phyloP scores from a whole-genome alignment of 2,329 filamentous ascomycete genomes.

The Colletotrichum sp. region DNA sequence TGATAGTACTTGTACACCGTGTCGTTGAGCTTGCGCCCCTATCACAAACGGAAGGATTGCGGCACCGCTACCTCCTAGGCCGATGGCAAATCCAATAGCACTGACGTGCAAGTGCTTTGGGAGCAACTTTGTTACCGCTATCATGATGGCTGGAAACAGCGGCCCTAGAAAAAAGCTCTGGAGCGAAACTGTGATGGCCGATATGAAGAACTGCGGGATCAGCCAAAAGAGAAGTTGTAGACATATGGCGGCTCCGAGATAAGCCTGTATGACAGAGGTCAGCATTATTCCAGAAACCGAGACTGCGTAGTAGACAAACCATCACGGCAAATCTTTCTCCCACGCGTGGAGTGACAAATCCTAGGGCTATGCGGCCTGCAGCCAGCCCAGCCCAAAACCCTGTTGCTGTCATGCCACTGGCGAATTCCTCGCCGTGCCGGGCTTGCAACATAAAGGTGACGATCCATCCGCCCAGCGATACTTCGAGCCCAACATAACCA shows the following conservation, averaged over 20 bases:
- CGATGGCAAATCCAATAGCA: constrained; percentile 78
- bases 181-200: constrained; percentile 71
- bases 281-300: not conserved
- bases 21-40: constrained; percentile 65
- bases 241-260: constrained; percentile 67
- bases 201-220: constrained; percentile 77
- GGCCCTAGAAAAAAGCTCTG: constrained; percentile 83
- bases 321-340: not conserved
- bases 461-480: constrained; percentile 78
- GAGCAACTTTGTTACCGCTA: constrained; percentile 71
- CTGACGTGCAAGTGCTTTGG: constrained; percentile 75
- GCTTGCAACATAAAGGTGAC: constrained; percentile 84
- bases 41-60: constrained; percentile 69
- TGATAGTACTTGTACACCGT: constrained; percentile 60
- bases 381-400: constrained; percentile 88
- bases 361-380: constrained; percentile 72
- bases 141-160: constrained; percentile 75
- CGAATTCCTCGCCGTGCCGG: constrained; percentile 70
- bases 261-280: constrained; percentile 43
- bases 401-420: constrained; percentile 76
- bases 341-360: constrained; percentile 75
- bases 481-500: constrained; percentile 80
- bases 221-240: constrained; percentile 81
- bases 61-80: constrained; percentile 75
- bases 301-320: not conserved